These are phyloP conservation scores for Kurtzmaniella quercitrusa DNA, from an alignment of 1,139 yeast genomes.

Conservation along the genomic window DNA sequence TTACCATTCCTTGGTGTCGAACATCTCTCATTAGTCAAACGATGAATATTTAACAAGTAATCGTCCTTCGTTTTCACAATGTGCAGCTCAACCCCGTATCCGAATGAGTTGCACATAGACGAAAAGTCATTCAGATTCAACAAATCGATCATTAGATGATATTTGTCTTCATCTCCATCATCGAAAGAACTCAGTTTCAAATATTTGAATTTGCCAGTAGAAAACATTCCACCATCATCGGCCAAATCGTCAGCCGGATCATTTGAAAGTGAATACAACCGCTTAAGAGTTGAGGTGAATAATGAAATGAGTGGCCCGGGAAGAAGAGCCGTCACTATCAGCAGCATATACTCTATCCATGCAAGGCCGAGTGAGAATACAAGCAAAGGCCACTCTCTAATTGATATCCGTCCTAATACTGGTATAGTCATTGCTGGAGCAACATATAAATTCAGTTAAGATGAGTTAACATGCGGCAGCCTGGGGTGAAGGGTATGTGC, in stretches of 20 bases:
- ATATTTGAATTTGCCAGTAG: conserved; percentile 7
- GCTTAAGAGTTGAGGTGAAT: conserved; percentile 26
- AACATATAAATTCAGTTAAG: too few species aligned
- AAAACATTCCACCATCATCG: conserved; percentile 9
- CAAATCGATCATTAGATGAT: conserved; percentile 28
- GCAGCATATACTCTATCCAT: conserved; percentile 37
- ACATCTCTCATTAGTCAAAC: conserved; percentile 13
- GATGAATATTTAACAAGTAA: conserved; percentile 34
- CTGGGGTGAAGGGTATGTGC: too few species aligned
- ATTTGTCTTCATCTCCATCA: conserved; percentile 14
- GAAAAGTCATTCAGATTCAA: conserved; percentile 30
- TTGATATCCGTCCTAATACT: conserved; percentile 31
- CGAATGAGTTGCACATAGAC: conserved; percentile 35
- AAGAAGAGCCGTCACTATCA: conserved; percentile 29
- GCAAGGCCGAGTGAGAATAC: conserved; percentile 33
- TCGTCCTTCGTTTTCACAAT: conserved; percentile 38
- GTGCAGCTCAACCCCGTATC: conserved; percentile 36
- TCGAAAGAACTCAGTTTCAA: not conserved
- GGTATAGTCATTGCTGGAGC: conserved; percentile 31
- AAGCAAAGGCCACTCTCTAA: conserved; percentile 36
- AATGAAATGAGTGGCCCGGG: conserved; percentile 29
- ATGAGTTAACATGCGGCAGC: too few species aligned
- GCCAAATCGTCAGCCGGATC: conserved; percentile 28
- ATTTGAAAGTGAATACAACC: conserved; percentile 25
- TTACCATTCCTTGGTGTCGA: conserved; percentile 25